Conservation (phyloP, 495 filamentous ascomycete species). For the Barbatosphaeria neglecta region DNA sequence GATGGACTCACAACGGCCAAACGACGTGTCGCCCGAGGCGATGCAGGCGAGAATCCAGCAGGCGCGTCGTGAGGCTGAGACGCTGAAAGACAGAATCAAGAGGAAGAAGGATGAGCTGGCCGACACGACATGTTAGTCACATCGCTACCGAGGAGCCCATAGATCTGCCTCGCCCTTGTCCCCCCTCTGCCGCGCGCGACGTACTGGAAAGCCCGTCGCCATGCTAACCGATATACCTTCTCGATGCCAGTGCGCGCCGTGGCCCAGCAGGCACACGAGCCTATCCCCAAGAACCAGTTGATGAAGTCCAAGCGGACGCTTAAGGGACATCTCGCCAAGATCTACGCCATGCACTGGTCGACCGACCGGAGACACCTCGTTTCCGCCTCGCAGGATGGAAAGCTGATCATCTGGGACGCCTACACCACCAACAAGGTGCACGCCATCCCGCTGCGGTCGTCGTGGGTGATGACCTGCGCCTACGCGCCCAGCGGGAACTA, state of each 20-base stretch:
- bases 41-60: constrained; percentile 79
- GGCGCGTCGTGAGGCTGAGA: constrained; percentile 94
- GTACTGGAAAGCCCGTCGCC: constrained; percentile 4
- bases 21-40: constrained; percentile 48
- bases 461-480: constrained; percentile 99
- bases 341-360: constrained; percentile 99
- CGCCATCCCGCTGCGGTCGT: constrained; percentile 94
- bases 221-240: constrained; percentile 6
- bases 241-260: constrained; percentile 68
- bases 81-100: constrained; percentile 97
- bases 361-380: constrained; percentile 96
- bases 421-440: constrained; percentile 99
- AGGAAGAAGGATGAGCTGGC: constrained; percentile 98
- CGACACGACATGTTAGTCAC: constrained; percentile 82
- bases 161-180: too few relatives aligned
- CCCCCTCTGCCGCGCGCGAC: background rate
- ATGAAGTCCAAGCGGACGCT: constrained; percentile 94
- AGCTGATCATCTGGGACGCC: constrained; percentile 99
- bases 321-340: constrained; percentile 97
- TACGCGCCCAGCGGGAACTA: constrained; percentile 98
- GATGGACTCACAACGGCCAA: constrained; percentile 40
- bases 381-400: constrained; percentile 96
- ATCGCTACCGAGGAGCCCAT: too few relatives aligned
- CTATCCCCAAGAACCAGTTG: constrained; percentile 72
- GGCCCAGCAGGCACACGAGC: constrained; percentile 76